Evolutionary conservation across 2,329 filamentous ascomycete genomes (phyloP).

Genomic region (Aspergillus sp.): DNA sequence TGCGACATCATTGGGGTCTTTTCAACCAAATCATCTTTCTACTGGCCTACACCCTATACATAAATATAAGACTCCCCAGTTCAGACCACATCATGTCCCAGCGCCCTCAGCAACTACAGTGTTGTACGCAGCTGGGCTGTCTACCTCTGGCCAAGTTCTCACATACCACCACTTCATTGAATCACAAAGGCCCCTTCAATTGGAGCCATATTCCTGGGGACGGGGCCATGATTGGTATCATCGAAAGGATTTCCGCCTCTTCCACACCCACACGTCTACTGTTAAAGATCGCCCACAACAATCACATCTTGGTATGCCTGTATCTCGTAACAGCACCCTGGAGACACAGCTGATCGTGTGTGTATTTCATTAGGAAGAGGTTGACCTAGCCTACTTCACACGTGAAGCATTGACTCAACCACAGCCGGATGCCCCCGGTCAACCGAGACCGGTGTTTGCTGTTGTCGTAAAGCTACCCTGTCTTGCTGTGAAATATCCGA

Average conservation of each 20-base stretch:
- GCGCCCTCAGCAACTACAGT: constrained; percentile 7
- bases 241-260: constrained; percentile 29
- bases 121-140: constrained; percentile 17
- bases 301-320: constrained; percentile 36
- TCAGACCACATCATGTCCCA: constrained; percentile 11
- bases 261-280: constrained; percentile 15
- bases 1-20: too few relatives aligned
- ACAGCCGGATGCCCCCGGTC: constrained; percentile 15
- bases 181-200: constrained; percentile 38
- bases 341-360: too few relatives aligned
- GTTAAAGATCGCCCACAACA: constrained; percentile 36
- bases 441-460: constrained; percentile 32
- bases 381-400: constrained; percentile 37
- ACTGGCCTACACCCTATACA: background rate
- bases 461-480: constrained; percentile 47
- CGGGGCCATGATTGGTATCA: constrained; percentile 33
- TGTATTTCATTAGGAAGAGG: constrained; percentile 35
- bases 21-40: too few relatives aligned
- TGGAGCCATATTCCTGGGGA: constrained; percentile 45
- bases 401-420: constrained; percentile 21
- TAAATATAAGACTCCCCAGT: background rate
- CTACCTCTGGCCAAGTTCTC: constrained; percentile 45
- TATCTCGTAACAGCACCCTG: background rate
- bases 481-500: constrained; percentile 44
- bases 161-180: constrained; percentile 38